A percentile compares a stretch with the other conserved stretches of the same genome.
phyloP scores from a whole-genome alignment of 2,329 filamentous ascomycete genomes.

The Canariomyces notabilis region DNA sequence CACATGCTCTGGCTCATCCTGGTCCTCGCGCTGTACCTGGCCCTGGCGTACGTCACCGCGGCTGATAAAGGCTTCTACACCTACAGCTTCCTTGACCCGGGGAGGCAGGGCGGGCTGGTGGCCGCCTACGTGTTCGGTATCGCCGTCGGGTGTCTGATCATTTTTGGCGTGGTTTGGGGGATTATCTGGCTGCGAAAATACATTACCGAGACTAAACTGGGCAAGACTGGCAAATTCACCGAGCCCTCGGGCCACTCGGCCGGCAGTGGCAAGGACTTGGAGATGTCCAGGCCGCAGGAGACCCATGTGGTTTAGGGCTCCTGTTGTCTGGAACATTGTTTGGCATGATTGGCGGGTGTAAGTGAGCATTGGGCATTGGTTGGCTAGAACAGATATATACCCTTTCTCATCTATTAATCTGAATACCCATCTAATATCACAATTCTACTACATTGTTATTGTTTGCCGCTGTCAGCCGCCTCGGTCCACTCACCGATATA shows the following conservation, averaged over 20 bases:
- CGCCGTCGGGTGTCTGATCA: constrained; percentile 44
- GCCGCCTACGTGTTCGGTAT: constrained; percentile 62
- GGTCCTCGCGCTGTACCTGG: constrained; percentile 67
- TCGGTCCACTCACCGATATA: too few species aligned
- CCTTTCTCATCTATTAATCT: too few species aligned
- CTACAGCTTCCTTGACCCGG: constrained; percentile 71
- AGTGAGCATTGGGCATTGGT: too few species aligned
- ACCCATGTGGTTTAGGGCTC: background rate
- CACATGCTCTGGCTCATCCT: constrained; percentile 64
- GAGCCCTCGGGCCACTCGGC: background rate
- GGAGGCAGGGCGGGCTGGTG: constrained; percentile 47
- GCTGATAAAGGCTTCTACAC: constrained; percentile 68
- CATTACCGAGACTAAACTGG: constrained; percentile 44
- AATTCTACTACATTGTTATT: too few species aligned
- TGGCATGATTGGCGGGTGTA: too few species aligned
- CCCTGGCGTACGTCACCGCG: constrained; percentile 67
- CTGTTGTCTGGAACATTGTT: background rate
- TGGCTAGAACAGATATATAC: too few species aligned
- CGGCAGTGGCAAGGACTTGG: constrained; percentile 8
- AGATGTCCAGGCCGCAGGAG: constrained; percentile 12
- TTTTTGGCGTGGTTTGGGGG: constrained; percentile 49
- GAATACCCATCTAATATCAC: too few species aligned
- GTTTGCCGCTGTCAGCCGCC: too few species aligned
- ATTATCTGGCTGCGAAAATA: constrained; percentile 47
- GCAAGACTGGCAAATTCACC: constrained; percentile 37